Conservation (phyloP, 2,329 filamentous ascomycete species). For the Sclerotinia subarctica region DNA sequence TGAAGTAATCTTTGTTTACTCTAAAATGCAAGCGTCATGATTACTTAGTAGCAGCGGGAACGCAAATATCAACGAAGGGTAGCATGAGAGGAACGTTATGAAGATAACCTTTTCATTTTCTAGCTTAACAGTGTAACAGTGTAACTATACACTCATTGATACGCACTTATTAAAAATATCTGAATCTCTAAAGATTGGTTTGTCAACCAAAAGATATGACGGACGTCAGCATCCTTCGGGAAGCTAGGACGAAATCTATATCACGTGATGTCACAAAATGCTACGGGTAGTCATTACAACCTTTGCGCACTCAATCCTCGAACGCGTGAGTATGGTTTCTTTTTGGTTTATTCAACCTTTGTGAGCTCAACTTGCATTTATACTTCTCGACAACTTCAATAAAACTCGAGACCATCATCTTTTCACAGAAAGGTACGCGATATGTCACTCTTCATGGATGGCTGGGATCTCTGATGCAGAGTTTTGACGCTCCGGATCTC, state of each 20-base stretch:
- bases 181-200: background rate
- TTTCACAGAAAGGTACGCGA: background rate
- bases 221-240: background rate
- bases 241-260: background rate
- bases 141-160: background rate
- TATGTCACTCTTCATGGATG: background rate
- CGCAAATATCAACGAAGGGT: background rate
- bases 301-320: background rate
- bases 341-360: background rate
- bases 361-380: background rate
- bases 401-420: background rate
- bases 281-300: background rate
- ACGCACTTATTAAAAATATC: background rate
- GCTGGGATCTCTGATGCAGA: background rate
- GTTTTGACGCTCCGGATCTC: background rate
- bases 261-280: background rate
- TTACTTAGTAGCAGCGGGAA: background rate
- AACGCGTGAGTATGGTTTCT: background rate
- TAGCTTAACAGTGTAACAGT: no score
- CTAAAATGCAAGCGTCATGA: constrained; percentile 1
- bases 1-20: background rate
- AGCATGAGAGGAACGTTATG: background rate
- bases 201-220: background rate
- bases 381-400: background rate
- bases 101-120: background rate